A percentile compares a stretch with the other conserved stretches of the same genome.
phyloP scores from a whole-genome alignment of 75 land plant genomes.

The Gnetum montanum region DNA sequence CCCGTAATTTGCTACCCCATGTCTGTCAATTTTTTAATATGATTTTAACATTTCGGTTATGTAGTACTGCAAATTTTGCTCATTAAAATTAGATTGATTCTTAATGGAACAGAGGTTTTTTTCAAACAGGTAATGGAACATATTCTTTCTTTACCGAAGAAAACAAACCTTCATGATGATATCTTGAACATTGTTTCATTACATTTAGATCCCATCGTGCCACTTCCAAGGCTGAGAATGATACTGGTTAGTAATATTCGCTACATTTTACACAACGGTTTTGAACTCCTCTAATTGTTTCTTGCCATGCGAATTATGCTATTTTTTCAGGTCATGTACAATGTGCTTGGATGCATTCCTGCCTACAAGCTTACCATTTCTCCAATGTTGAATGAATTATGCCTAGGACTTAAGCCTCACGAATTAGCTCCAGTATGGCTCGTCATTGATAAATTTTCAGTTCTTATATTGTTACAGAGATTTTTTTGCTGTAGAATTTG shows the following conservation, averaged over 20 bases:
- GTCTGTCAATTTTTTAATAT: not conserved
- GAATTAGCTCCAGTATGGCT: slow-evolving; percentile 67
- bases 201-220: slow-evolving; percentile 78
- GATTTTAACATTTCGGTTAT: not conserved
- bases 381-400: slow-evolving; percentile 83
- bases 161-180: slow-evolving; percentile 89
- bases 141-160: slow-evolving; percentile 67
- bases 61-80: too few species aligned
- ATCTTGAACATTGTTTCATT: slow-evolving; percentile 64
- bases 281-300: too few species aligned
- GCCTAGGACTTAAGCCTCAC: slow-evolving; percentile 61
- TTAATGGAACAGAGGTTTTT: too few species aligned
- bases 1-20: slow-evolving; percentile 77
- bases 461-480: not conserved
- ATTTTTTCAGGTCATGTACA: slow-evolving; percentile 77
- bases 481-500: not conserved
- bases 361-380: slow-evolving; percentile 59
- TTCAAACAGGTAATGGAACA: slow-evolving; percentile 69
- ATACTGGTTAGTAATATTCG: slow-evolving; percentile 45
- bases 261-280: too few species aligned
- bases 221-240: slow-evolving; percentile 88
- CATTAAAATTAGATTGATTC: not conserved
- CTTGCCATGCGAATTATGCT: too few species aligned
- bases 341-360: slow-evolving; percentile 82
- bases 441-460: not conserved